A percentile compares a stretch with the other conserved stretches of the same genome.
Evolutionary conservation across 75 land plant species (phyloP).

Genomic region (Chamaecyparis obtusa): DNA sequence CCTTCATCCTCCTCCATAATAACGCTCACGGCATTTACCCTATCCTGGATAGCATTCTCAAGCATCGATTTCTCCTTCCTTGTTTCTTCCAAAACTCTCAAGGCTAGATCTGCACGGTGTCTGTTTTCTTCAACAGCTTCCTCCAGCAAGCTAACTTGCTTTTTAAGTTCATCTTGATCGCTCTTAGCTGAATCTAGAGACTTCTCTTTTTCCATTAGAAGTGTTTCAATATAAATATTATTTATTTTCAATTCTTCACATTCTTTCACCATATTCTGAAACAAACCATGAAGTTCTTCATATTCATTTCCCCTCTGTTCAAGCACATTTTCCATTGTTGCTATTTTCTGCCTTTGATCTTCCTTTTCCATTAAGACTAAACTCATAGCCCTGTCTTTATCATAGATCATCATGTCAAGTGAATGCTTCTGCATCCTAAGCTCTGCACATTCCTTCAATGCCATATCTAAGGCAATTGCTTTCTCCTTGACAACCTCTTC

Average conservation of each 20-base stretch:
- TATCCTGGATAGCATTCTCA: not conserved
- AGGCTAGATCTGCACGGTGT: not conserved
- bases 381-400: not conserved
- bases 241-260: not conserved
- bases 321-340: not conserved
- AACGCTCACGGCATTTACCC: not conserved
- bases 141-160: slow-evolving; percentile 1
- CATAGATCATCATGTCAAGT: not conserved
- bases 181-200: not conserved
- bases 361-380: slow-evolving; percentile 2
- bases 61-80: slow-evolving; percentile 9
- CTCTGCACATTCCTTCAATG: not conserved
- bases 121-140: not conserved
- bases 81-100: not conserved
- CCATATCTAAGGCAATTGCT: not conserved
- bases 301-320: not conserved
- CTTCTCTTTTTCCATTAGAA: not conserved
- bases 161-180: not conserved
- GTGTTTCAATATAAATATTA: not conserved
- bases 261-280: not conserved
- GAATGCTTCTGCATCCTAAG: slow-evolving; percentile 1
- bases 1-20: not conserved
- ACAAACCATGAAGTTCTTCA: not conserved
- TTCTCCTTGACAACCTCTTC: slow-evolving; percentile 8
- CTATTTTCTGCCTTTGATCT: not conserved